phyloP scores from a whole-genome alignment of 2,329 filamentous ascomycete genomes.

The Pseudocercospora fijiensis region DNA sequence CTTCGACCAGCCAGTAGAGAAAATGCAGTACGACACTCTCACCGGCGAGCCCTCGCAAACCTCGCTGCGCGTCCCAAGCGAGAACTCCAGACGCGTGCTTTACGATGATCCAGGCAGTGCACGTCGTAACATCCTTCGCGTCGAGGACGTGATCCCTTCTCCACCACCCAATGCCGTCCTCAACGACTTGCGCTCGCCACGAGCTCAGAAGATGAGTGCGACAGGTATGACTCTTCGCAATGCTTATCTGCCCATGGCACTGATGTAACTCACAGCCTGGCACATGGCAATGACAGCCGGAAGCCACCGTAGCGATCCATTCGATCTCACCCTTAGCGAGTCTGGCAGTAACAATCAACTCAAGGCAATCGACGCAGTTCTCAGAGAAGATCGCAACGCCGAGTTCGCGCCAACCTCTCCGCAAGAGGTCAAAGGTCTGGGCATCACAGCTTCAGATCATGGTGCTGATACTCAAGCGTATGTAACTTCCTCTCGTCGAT shows the following conservation, averaged over 20 bases:
- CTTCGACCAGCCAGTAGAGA: conserved; percentile 24
- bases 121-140: conserved; percentile 32
- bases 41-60: conserved; percentile 23
- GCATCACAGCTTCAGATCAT: conserved; percentile 17
- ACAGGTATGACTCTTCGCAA: not conserved
- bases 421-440: conserved; percentile 17
- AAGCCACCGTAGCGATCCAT: conserved; percentile 25
- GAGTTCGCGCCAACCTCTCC: conserved; percentile 13
- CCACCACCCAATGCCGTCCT: conserved; percentile 17
- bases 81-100: conserved; percentile 27
- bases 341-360: conserved; percentile 20
- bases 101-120: conserved; percentile 33
- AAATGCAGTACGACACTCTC: conserved; percentile 14
- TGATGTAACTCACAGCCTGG: not conserved
- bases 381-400: conserved; percentile 20
- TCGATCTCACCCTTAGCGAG: conserved; percentile 34
- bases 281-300: conserved; percentile 1
- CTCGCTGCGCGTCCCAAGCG: conserved; percentile 19
- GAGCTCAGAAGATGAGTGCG: conserved; percentile 8
- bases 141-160: conserved; percentile 13
- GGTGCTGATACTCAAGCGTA: conserved; percentile 34
- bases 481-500: conserved; percentile 30
- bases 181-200: conserved; percentile 9
- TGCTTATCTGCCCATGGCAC: not conserved
- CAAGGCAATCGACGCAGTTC: conserved; percentile 20